Evolutionary conservation across 768 basidiomycete genomes (phyloP), one percentile per base, ranked within the genome.

Genomic region (Mycena olivaceomarginata): DNA sequence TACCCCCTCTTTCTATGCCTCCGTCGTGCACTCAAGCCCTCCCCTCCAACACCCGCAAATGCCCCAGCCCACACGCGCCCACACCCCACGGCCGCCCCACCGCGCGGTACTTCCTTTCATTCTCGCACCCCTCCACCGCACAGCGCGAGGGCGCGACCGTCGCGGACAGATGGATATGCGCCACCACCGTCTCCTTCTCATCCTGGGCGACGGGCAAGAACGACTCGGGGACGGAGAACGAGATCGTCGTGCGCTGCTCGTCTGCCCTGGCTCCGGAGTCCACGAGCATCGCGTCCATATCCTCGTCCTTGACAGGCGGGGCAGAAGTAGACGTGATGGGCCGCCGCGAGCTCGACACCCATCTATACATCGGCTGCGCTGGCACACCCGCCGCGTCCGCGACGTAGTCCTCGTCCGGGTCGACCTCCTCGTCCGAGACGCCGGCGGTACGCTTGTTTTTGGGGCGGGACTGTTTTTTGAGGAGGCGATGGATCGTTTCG

Each of bases 401-500:
- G 2, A 73, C 79, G 7, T 84, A 85, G 9, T 84, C 86, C 10
- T 46, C 79, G 60, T 91, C 90, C 12, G 89, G 87, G 40, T 78
- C 77, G 5, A 31, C 59, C 39, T 71, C 77, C 39, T 74, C 78
- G 70, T 72, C 78, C 13, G 18, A 89, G 86, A 85, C n/a, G 88
- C 79, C 31, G 1, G 85, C 86, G 56, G 85, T 89, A 37, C 88
- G 89, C 74, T 86, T 89, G 53, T 82, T 86, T 59, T 87, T 87
- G 2, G 89, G 82, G 10, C 90, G 88, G 10, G 90, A 89, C 73
- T 91, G 92, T 81, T 92, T 93, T 81, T 92, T 92, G 73, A 93
- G 88, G 15, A 93, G 84, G 39, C 92, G 90, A 74, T 93, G 92
- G 82, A 93, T 93, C 0, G 92, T 93, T 74, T 93, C 92, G 62